Percentiles rank a stretch among this genome's conserved stretches.
Evolutionary conservation across 164 flowering plant genomes (phyloP).

Genomic region (Berberis thunbergii): DNA sequence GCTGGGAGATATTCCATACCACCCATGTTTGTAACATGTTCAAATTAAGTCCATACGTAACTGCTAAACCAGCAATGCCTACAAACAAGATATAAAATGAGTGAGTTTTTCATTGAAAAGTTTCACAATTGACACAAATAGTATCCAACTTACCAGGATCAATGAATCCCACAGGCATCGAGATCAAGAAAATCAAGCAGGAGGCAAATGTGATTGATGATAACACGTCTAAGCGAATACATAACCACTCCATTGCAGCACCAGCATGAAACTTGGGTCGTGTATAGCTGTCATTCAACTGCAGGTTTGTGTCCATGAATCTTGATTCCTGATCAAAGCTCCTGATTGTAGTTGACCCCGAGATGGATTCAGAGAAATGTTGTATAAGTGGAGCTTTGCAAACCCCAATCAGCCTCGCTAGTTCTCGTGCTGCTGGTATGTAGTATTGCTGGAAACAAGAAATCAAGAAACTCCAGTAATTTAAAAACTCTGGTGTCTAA

Average conservation of each 20-base stretch:
- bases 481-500: no score
- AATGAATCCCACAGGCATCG: slow-evolving; percentile 29
- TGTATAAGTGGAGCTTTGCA: slow-evolving; percentile 39
- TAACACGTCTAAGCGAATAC: slow-evolving; percentile 34
- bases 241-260: slow-evolving; percentile 37
- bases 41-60: slow-evolving; percentile 43
- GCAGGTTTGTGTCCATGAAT: slow-evolving; percentile 25
- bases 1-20: slow-evolving; percentile 30
- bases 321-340: no score
- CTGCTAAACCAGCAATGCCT: slow-evolving; percentile 46
- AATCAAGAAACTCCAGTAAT: no score
- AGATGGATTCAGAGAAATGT: slow-evolving; percentile 40
- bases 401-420: slow-evolving; percentile 13
- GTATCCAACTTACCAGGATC: slow-evolving; percentile 26
- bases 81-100: background rate
- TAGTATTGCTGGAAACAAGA: no score
- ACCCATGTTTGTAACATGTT: slow-evolving; percentile 24
- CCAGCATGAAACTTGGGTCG: slow-evolving; percentile 26
- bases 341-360: no score
- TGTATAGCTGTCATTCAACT: slow-evolving; percentile 21
- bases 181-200: slow-evolving; percentile 28
- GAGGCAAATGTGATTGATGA: slow-evolving; percentile 31
- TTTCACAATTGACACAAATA: slow-evolving; percentile 2
- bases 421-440: no score
- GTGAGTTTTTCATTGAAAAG: no score